Evolutionary conservation across 2,329 filamentous ascomycete genomes (phyloP).

Genomic region (Aspergillus sp.): DNA sequence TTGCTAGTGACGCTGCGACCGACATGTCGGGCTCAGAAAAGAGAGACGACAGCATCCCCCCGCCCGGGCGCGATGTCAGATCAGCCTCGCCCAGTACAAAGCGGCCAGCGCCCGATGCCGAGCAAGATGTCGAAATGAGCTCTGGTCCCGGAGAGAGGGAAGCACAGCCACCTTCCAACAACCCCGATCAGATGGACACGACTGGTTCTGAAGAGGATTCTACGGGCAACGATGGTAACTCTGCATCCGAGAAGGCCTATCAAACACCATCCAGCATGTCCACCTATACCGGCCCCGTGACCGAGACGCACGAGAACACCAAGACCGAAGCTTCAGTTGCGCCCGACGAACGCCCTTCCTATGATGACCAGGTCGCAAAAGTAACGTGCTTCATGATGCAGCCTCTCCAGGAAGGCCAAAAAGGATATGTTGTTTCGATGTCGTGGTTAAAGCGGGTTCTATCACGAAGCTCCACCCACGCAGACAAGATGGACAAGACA

Average conservation of each 20-base stretch:
- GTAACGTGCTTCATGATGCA: constrained; percentile 62
- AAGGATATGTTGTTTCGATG: constrained; percentile 74
- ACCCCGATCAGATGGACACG: constrained; percentile 47
- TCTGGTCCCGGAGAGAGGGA: constrained; percentile 16
- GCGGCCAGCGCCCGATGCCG: constrained; percentile 34
- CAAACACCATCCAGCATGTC: constrained; percentile 41
- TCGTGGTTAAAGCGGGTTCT: constrained; percentile 76
- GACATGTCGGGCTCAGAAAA: constrained; percentile 46
- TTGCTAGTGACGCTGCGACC: constrained; percentile 46
- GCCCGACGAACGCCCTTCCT: constrained; percentile 41
- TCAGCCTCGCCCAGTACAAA: constrained; percentile 38
- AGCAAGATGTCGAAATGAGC: constrained; percentile 27
- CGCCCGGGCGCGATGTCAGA: constrained; percentile 24
- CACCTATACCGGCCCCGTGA: constrained; percentile 30
- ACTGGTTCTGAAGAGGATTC: constrained; percentile 31
- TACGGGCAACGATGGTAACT: constrained; percentile 28
- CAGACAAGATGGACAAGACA: constrained; percentile 58
- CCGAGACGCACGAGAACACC: constrained; percentile 28
- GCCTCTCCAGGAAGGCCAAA: constrained; percentile 67
- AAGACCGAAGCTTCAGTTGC: constrained; percentile 21
- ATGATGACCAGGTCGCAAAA: constrained; percentile 71
- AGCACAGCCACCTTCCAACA: constrained; percentile 24
- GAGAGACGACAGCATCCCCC: constrained; percentile 22
- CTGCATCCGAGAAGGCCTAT: constrained; percentile 36
- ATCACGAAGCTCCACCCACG: constrained; percentile 60